Evolutionary conservation across 2,329 filamentous ascomycete species (phyloP).

Genomic region (Cladorrhinum sp.): DNA sequence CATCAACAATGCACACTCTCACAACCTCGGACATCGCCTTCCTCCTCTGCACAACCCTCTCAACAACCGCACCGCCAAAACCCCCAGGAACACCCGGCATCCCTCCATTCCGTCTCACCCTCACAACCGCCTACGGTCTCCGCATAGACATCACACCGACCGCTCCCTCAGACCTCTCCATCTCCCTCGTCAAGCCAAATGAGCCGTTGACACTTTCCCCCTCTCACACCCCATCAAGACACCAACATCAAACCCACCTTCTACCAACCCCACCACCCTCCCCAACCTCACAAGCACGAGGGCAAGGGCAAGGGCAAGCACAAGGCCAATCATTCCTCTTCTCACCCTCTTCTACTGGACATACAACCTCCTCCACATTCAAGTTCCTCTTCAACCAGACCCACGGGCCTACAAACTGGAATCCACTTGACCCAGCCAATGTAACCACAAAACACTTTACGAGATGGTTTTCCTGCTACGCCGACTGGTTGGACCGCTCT

Average conservation of each 20-base stretch:
- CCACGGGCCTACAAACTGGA: too few species aligned
- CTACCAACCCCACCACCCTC: not conserved
- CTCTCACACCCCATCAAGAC: not conserved
- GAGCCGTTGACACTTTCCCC: not conserved
- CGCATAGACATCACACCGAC: constrained; percentile 5
- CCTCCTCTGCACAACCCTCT: constrained; percentile 19
- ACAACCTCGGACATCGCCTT: constrained; percentile 22
- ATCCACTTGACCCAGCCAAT: not conserved
- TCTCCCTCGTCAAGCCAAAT: not conserved
- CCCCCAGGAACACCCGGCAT: not conserved
- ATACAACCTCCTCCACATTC: not conserved
- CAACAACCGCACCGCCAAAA: not conserved
- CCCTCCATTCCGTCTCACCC: not conserved
- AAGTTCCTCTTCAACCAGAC: not conserved
- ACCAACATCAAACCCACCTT: not conserved
- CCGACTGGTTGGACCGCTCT: constrained; percentile 17
- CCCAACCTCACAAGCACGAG: not conserved
- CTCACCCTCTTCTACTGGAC: not conserved
- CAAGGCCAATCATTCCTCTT: not conserved
- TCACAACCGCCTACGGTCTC: constrained; percentile 18
- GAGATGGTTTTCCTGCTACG: too few species aligned
- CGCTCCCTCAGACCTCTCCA: constrained; percentile 6
- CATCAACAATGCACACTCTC: constrained; percentile 14
- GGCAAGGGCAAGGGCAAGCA: not conserved
- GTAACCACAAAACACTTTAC: too few species aligned